These are phyloP conservation scores for Eimeria maxima DNA, from an alignment of 169 alveolate species.

Conservation along the genomic window DNA sequence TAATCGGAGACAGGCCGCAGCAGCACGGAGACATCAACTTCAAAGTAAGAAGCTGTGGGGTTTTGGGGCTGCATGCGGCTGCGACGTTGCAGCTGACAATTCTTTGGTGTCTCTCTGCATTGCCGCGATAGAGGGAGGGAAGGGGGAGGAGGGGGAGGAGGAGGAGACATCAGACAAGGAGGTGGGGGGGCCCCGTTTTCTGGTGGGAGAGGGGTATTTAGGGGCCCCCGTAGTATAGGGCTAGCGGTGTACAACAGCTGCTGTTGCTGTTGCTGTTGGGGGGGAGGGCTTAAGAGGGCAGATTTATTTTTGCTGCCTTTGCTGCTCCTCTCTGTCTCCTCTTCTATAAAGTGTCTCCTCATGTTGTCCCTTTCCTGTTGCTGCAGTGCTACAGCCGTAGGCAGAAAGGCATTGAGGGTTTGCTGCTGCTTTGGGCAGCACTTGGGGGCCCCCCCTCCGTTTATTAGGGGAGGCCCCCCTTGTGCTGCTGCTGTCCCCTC, in stretches of 20 bases:
- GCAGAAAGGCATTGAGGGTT: not conserved
- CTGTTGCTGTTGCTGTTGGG: too few relatives aligned
- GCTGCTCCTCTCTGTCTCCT: not conserved
- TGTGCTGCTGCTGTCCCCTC: not conserved
- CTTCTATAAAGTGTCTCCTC: not conserved
- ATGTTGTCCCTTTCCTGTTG: not conserved
- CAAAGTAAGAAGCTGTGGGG: constrained; percentile 43
- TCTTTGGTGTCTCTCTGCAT: not conserved
- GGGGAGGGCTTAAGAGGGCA: too few relatives aligned
- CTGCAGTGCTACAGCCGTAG: not conserved
- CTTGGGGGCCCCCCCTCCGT: not conserved
- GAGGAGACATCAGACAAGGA: not conserved
- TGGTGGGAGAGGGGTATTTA: not conserved
- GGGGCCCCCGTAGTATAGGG: not conserved
- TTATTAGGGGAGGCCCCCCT: not conserved
- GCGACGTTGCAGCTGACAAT: not conserved
- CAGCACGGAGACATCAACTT: constrained; percentile 4
- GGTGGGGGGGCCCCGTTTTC: not conserved
- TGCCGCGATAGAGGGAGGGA: not conserved
- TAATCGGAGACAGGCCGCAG: not conserved
- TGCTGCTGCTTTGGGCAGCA: not conserved
- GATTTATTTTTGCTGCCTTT: too few relatives aligned
- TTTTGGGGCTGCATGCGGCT: not conserved
- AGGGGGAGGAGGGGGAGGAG: not conserved
- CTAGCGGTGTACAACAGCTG: not conserved